Conservation (phyloP, 2,329 filamentous ascomycete species). For the Ceratocystiopsis sp. region DNA sequence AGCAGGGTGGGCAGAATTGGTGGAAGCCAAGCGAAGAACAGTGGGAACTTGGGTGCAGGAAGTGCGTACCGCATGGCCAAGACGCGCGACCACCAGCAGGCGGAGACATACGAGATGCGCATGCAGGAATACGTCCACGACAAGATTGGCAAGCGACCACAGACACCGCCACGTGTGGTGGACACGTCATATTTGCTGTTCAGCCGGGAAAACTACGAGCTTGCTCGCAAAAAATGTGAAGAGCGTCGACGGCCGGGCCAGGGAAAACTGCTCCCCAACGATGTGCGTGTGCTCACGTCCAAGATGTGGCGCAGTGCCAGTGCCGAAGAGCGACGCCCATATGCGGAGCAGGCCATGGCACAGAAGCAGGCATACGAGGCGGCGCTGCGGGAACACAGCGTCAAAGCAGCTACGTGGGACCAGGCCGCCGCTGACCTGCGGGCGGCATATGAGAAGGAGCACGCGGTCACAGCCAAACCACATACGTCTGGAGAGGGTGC, state of each 20-base stretch:
- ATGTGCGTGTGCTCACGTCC: constrained; percentile 71
- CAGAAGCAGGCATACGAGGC: constrained; percentile 50
- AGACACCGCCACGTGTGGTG: constrained; percentile 53
- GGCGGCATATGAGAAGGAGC: constrained; percentile 32
- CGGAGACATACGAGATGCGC: constrained; percentile 39
- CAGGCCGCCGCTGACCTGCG: constrained; percentile 38
- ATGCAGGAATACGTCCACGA: constrained; percentile 33
- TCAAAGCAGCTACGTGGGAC: constrained; percentile 56
- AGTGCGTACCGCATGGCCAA: constrained; percentile 8
- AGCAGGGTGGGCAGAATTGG: not conserved
- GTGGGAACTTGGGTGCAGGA: constrained; percentile 13
- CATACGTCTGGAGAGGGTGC: not conserved
- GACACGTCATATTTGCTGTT: constrained; percentile 82
- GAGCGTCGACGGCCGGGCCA: constrained; percentile 47
- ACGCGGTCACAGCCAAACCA: constrained; percentile 23
- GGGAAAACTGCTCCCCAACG: constrained; percentile 52
- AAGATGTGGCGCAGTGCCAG: constrained; percentile 77
- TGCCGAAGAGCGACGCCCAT: constrained; percentile 57
- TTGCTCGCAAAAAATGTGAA: constrained; percentile 41
- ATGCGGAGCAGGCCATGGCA: constrained; percentile 53
- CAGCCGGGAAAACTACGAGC: constrained; percentile 61
- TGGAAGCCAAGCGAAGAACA: constrained; percentile 2
- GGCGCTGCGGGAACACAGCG: constrained; percentile 39
- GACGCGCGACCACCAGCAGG: constrained; percentile 25
- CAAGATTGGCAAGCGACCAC: constrained; percentile 56